A percentile compares a stretch with the other conserved stretches of the same genome.
Conservation (phyloP, 768 basidiomycete species). For the Hydnomerulius pinastri region DNA sequence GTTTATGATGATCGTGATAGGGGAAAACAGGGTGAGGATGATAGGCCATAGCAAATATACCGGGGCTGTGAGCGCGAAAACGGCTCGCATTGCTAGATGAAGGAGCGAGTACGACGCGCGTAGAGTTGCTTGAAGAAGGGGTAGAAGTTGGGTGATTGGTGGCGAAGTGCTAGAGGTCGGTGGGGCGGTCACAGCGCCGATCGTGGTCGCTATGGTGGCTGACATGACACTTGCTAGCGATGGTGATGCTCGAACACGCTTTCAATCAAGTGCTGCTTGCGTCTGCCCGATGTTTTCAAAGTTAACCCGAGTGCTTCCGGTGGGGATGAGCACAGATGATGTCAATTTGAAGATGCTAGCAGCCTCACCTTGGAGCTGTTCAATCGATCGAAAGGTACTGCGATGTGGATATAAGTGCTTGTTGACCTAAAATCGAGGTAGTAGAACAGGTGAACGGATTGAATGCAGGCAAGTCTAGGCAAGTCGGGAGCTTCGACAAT, state of each 20-base stretch:
- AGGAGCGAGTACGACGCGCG: conserved; percentile 14
- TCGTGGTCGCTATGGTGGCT: background rate
- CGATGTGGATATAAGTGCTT: no score
- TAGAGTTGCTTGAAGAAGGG: conserved; percentile 15
- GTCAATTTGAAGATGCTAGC: no score
- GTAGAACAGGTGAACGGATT: no score
- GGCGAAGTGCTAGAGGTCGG: conserved; percentile 10
- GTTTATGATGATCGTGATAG: conserved; percentile 44
- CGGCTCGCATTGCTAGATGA: conserved; percentile 9
- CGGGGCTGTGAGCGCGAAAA: conserved; percentile 18
- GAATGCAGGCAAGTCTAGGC: no score
- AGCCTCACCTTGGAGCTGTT: no score
- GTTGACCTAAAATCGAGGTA: no score
- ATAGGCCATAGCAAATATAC: conserved; percentile 26
- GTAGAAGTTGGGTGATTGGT: conserved; percentile 26
- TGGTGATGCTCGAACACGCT: background rate
- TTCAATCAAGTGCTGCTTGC: no score
- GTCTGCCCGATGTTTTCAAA: no score
- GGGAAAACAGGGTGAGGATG: conserved; percentile 46
- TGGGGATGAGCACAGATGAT: no score
- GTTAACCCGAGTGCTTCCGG: no score
- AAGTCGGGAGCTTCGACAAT: no score
- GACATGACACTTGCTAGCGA: background rate
- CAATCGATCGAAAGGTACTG: no score
- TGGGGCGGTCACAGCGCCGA: background rate